Evolutionary conservation across 108 stramenopile species (phyloP).

Genomic region (Mediolabrus comicus): DNA sequence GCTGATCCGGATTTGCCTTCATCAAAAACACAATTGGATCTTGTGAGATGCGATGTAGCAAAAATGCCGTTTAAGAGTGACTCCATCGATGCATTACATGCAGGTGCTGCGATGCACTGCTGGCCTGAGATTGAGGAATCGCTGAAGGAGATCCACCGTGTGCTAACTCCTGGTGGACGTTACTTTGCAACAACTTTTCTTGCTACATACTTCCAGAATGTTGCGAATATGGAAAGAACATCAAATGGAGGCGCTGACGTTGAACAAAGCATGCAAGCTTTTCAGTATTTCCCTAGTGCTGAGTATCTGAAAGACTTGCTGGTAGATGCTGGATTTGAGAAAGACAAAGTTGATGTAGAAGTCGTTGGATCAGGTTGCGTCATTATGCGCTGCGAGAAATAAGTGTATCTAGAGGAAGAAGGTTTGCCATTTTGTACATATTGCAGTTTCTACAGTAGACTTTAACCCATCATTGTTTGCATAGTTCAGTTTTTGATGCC

Average conservation of each 20-base stretch:
- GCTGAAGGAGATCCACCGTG: conserved; percentile 82
- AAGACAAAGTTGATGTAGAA: conserved; percentile 69
- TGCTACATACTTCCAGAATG: conserved; percentile 62
- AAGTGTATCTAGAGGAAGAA: too few relatives aligned
- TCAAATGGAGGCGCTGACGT: conserved; percentile 29
- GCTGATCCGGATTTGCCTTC: conserved; percentile 50
- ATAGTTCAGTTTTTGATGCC: background rate
- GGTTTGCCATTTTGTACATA: too few relatives aligned
- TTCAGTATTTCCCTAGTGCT: conserved; percentile 81
- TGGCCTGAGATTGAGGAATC: conserved; percentile 89
- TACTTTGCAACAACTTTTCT: conserved; percentile 95
- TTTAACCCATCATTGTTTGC: background rate
- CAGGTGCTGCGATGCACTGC: conserved; percentile 97
- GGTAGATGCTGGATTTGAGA: conserved; percentile 69
- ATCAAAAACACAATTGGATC: conserved; percentile 61
- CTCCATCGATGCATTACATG: conserved; percentile 85
- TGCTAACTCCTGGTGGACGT: conserved; percentile 88
- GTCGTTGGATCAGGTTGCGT: conserved; percentile 71
- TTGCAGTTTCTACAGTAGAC: background rate
- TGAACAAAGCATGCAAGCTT: conserved; percentile 60
- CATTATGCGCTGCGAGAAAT: conserved; percentile 81
- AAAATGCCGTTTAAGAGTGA: conserved; percentile 76
- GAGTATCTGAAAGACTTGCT: conserved; percentile 60
- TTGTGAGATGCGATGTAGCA: conserved; percentile 89
- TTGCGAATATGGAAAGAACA: conserved; percentile 35